Evolutionary conservation across 306 rosid species (phyloP).

Genomic region (Glycine latifolia): DNA sequence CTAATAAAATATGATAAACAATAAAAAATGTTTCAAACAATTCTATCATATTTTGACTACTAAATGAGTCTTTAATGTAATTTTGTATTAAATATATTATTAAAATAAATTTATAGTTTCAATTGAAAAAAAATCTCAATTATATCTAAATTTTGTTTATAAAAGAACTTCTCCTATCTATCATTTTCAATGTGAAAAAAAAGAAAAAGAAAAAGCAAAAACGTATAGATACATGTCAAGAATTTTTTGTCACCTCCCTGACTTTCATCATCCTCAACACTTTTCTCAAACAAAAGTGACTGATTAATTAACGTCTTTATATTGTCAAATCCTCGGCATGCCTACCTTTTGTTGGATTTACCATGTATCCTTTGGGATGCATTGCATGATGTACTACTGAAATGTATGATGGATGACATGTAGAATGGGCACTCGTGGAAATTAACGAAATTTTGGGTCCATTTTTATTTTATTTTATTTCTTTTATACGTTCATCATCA

Average conservation of each 20-base stretch:
- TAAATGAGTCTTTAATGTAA: background rate
- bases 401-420: slow-evolving; percentile 32
- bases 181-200: background rate
- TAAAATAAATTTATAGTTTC: background rate
- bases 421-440: slow-evolving; percentile 54
- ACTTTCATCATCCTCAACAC: background rate
- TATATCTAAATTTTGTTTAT: background rate
- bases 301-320: background rate
- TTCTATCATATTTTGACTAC: background rate
- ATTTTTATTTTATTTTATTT: slow-evolving; percentile 13
- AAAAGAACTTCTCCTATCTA: background rate
- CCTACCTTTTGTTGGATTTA: background rate
- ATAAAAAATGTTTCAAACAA: no score
- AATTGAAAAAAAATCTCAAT: no score
- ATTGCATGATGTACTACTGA: background rate
- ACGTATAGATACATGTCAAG: background rate
- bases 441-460: slow-evolving; percentile 38
- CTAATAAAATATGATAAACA: no score
- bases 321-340: slow-evolving; percentile 26
- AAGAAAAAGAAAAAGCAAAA: background rate
- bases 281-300: slow-evolving; percentile 2
- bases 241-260: background rate
- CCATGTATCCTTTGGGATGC: slow-evolving; percentile 18
- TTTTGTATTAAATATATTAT: background rate
- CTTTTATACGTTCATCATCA: slow-evolving; percentile 49